Base-by-base conservation (phyloP, 495 filamentous ascomycete genomes). In the Lasiosphaeria hispida region DNA sequence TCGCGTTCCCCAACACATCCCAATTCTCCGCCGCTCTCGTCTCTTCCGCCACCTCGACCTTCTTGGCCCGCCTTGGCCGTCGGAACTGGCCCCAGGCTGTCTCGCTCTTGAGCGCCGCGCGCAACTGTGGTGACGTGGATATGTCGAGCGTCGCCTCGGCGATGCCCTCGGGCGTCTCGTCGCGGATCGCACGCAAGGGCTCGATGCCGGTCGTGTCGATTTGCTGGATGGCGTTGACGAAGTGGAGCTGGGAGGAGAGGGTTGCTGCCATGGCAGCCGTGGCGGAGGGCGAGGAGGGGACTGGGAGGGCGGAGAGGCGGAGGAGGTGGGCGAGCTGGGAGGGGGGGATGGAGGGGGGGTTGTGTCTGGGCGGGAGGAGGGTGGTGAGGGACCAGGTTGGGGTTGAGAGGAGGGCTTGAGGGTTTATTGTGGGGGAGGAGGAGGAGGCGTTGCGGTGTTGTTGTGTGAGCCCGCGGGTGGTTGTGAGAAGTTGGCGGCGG, bases 321-420 rank as follows among this genome's bases (percentile, higher is more conserved):
- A 96, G 86, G 10, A 99, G 87, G 72, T 97, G 94, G 59, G 83
- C 83, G 1, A 98, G 81, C 65, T 73, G 76, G 13, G 64, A 4
- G 1, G 72, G 59, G 2, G 77, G 77, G 62, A 84, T 77, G 63
- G 58, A 45, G 48, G 53, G 64, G 56, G 39, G 34, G 56, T 48
- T 48, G n/a, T n/a, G n/a, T 54, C 11, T 68, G 0, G 79, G 64
- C 1, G 87, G 83, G 4, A 96, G 83, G 10, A 96, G 83, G 6
- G 87, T 85, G 19, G 82, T 79, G 57, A 96, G 88, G 37, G 93
- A 96, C 92, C 92, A 97, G 60, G 80, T 85, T 11, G 91, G 91
- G 39, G 80, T 77, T 10, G 83, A 80, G 42, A 97, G 81, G 39
- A 93, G 77, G 0, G 60, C 23, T 48, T 54, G 61, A 37, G 10